Evolutionary conservation across 352 stramenopile species (phyloP).

Genomic region (Phytophthora cajani): DNA sequence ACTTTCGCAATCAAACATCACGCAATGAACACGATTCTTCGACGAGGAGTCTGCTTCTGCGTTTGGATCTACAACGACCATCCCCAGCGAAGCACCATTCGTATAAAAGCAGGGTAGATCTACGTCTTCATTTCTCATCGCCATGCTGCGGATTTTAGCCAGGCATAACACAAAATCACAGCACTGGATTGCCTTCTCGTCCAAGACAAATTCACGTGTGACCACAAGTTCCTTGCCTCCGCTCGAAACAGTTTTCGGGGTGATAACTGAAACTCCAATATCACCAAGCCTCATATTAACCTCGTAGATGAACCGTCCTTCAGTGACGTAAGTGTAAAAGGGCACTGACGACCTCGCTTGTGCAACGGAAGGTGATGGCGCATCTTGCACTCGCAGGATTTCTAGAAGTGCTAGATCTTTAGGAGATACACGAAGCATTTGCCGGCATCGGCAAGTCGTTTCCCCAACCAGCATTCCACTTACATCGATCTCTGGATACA

Average conservation of each 20-base stretch:
- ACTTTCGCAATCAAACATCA: slow-evolving; percentile 62
- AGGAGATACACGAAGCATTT: slow-evolving; percentile 31
- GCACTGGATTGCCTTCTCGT: slow-evolving; percentile 40
- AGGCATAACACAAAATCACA: slow-evolving; percentile 19
- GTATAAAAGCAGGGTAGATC: slow-evolving; percentile 42
- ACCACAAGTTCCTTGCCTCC: slow-evolving; percentile 23
- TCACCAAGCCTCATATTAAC: slow-evolving; percentile 43
- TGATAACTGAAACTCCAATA: slow-evolving; percentile 55
- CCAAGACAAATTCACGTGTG: slow-evolving; percentile 43
- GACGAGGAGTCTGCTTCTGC: slow-evolving; percentile 3
- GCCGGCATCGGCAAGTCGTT: slow-evolving; percentile 15
- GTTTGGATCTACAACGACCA: slow-evolving; percentile 25
- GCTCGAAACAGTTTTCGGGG: slow-evolving; percentile 7
- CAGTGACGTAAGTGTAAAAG: slow-evolving; percentile 50
- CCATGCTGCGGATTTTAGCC: slow-evolving; percentile 14
- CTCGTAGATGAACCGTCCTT: slow-evolving; percentile 67
- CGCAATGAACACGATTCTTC: slow-evolving; percentile 38
- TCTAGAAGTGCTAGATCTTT: slow-evolving; percentile 30
- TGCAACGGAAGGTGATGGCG: background rate
- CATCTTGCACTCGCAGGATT: slow-evolving; percentile 19
- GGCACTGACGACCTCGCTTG: background rate
- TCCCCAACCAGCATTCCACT: slow-evolving; percentile 15
- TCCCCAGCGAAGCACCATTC: slow-evolving; percentile 32
- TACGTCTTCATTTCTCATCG: slow-evolving; percentile 6
- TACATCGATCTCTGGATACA: slow-evolving; percentile 32